Percentiles rank a stretch among this genome's conserved stretches.
Conservation (phyloP, 371 early-diverging fungal genomes). For the Chytridium lagenaria region DNA sequence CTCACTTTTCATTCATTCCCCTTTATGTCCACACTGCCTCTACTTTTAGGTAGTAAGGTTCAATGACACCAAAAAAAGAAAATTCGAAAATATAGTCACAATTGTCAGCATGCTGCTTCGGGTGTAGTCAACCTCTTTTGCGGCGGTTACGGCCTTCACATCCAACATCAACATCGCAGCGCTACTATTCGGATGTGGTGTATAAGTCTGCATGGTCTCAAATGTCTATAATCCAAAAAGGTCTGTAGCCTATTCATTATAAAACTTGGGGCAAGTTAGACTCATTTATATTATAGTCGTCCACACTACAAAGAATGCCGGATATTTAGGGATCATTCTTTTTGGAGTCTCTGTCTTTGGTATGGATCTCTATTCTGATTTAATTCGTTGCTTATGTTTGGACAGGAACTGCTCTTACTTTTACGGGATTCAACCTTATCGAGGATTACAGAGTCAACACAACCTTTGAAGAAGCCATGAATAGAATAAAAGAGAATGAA, state of each 20-base stretch:
- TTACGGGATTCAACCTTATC: constrained; percentile 2
- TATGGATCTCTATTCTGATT: background rate
- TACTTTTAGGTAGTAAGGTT: too few relatives aligned
- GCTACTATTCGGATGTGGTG: background rate
- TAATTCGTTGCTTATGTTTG: background rate
- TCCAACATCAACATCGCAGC: background rate
- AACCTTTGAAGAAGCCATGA: background rate
- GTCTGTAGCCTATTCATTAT: background rate
- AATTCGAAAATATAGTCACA: too few relatives aligned
- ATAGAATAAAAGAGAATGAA: background rate
- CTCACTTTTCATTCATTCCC: too few relatives aligned
- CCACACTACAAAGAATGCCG: constrained; percentile 21
- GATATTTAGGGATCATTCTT: constrained; percentile 35
- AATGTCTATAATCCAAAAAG: constrained; percentile 10
- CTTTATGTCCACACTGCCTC: too few relatives aligned
- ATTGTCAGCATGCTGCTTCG: too few relatives aligned
- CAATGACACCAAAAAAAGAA: too few relatives aligned
- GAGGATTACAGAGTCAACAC: constrained; percentile 12
- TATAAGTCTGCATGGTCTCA: background rate
- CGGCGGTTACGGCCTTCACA: too few relatives aligned
- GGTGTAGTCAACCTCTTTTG: too few relatives aligned
- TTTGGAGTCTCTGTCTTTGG: constrained; percentile 27
- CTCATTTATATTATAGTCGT: constrained; percentile 4
- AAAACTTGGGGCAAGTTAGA: background rate
- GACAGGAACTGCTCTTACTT: background rate